Evolutionary conservation across 2,329 filamentous ascomycete species (phyloP).

Genomic region (Pleomassaria siparia): DNA sequence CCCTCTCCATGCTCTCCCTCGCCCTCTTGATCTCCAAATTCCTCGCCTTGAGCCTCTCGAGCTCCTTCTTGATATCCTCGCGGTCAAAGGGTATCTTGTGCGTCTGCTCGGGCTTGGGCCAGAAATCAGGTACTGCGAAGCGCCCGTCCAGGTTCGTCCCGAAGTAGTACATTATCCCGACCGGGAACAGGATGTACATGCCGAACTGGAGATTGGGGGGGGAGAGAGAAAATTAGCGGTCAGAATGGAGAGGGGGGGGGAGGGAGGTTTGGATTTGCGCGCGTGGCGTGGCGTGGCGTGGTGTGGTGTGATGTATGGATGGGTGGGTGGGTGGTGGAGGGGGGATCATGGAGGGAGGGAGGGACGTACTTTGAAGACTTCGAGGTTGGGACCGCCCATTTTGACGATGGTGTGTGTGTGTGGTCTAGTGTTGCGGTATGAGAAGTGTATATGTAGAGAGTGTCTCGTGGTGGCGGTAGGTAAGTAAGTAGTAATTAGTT

Average conservation of each 20-base stretch:
- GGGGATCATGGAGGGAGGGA: constrained; percentile 6
- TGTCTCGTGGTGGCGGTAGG: not conserved
- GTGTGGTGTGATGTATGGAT: too few relatives aligned
- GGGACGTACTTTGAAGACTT: constrained; percentile 81
- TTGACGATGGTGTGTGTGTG: constrained; percentile 26
- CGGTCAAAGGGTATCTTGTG: constrained; percentile 75
- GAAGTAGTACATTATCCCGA: constrained; percentile 99
- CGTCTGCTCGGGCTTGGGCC: constrained; percentile 79
- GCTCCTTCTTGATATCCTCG: constrained; percentile 81
- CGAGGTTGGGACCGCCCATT: constrained; percentile 84
- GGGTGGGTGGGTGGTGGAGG: constrained; percentile 5
- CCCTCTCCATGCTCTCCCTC: constrained; percentile 43
- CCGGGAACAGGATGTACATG: constrained; percentile 98
- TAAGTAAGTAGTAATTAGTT: not conserved
- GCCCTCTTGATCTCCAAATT: constrained; percentile 51
- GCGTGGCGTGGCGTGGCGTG: too few relatives aligned
- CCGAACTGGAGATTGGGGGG: constrained; percentile 68
- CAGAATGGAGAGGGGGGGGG: too few relatives aligned
- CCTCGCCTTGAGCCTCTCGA: constrained; percentile 66
- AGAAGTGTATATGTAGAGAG: not conserved
- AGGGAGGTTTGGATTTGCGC: too few relatives aligned
- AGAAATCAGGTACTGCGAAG: constrained; percentile 88
- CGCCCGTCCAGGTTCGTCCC: constrained; percentile 89
- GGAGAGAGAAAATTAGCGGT: not conserved
- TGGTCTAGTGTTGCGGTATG: not conserved